Percentiles rank a stretch among this genome's conserved stretches.
phyloP scores from a whole-genome alignment of 352 stramenopile species.

The Pythium plurisporium region DNA sequence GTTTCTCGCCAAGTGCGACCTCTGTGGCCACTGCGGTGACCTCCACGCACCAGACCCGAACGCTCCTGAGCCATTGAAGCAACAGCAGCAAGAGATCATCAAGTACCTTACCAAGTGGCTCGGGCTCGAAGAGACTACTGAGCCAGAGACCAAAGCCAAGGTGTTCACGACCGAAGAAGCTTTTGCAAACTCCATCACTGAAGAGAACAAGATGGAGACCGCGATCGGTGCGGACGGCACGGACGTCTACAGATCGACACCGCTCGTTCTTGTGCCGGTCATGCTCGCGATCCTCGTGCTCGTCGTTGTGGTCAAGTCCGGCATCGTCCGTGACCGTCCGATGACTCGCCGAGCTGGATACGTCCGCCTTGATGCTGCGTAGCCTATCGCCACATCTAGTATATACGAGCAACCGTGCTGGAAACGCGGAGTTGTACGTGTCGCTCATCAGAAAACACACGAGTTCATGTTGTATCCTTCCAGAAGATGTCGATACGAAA shows the following conservation, averaged over 20 bases:
- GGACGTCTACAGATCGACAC: conserved; percentile 40
- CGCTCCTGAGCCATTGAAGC: conserved; percentile 50
- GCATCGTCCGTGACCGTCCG: conserved; percentile 49
- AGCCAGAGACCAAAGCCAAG: background rate
- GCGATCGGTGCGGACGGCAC: background rate
- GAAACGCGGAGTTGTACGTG: too few species aligned
- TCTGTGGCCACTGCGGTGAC: conserved; percentile 83
- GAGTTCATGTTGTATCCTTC: too few species aligned
- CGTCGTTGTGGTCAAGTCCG: conserved; percentile 45
- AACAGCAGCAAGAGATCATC: conserved; percentile 63
- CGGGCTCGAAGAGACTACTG: background rate
- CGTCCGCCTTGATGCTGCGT: conserved; percentile 27
- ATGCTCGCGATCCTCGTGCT: conserved; percentile 50
- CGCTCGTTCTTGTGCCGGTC: conserved; percentile 68
- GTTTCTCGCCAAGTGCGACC: conserved; percentile 67
- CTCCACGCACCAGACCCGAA: conserved; percentile 40
- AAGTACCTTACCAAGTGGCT: conserved; percentile 66
- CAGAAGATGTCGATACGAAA: too few species aligned
- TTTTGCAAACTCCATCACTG: background rate
- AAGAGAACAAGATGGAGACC: background rate
- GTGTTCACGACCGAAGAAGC: background rate
- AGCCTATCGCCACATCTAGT: too few species aligned
- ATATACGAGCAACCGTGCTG: too few species aligned
- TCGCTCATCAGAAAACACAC: too few species aligned
- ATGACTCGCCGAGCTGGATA: conserved; percentile 25